Base-by-base conservation (phyloP, 2,329 filamentous ascomycete species). In the Tolypocladium inflatum region DNA sequence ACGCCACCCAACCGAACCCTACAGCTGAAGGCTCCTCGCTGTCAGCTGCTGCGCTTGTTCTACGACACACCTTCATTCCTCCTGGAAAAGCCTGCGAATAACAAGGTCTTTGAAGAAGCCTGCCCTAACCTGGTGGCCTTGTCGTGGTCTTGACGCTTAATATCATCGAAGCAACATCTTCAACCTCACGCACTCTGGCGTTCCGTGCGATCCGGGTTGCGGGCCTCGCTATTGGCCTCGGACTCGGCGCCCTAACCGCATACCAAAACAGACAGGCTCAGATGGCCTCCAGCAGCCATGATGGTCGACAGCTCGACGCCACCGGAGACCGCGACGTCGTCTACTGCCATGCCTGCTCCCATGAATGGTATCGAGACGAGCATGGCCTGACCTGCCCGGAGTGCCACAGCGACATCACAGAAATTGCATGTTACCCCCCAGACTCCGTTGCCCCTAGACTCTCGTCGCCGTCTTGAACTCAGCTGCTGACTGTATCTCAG, bases 321-420 rank as follows among this genome's bases (percentile, higher is more conserved):
- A 74, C 71, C 26, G 66, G 71, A 6, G 74, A 74, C 61, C 79
- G 84, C 62, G 89, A 96, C 68, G 83, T 93, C 63, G 87, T 97
- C 57, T 95, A 82, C 72, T 99, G 94, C 73, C 91, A 97, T 73
- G 76, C 80, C 60, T 97, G 94, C 75, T 71, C 81, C 56, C 76
- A 88, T 62, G 88, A 96, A 71, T 97, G 91, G 91, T 90, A 88
- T 67, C 79, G 84, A 60, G 83, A 90, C 60, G 81, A 88, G 62
- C 78, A 81, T 63, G 86, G 75, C 33, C 74, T 96, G 61, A 76
- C 75, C 19, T 99, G 94, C 69, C 91, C 91, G 19, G 72, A 76
- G n/a, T 99, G 94, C 70, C 70, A 80, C 4, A 85, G 85, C 42
- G 90, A 96, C 23, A 86, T 90, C 63, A 90, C 85, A 19, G 92